Base-by-base conservation (phyloP, 1,284 basidiomycete species). In the Papiliotrema flavescens region DNA sequence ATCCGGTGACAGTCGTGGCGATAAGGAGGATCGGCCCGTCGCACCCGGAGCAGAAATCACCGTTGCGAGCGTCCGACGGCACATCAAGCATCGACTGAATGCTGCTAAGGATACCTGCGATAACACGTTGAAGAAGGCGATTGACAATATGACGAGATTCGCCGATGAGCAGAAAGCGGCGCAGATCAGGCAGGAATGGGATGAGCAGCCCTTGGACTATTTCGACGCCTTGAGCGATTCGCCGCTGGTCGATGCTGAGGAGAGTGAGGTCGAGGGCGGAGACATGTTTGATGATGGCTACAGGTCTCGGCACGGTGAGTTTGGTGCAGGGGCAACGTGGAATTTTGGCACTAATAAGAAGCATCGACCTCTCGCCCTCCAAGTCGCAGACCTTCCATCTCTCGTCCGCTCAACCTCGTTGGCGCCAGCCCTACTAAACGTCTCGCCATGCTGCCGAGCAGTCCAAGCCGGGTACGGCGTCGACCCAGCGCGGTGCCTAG, bases 51-150 rank as follows among this genome's bases (percentile, higher is more conserved):
- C 69, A 0, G 73, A 72, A 3, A 56, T 77, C 34, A 75, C 73
- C 5, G 61, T 72, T 7, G 67, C 89, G 43, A 95, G 93, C 66
- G 93, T 98, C 58, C 83, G 90, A 53, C 85, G 91, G 56, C 94
- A 98, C 79, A 90, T 98, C 67, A 90, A 89, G 46, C 85, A 92
- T 65, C 87, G 95, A 53, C 85, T 98, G 73, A 89, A 88, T 75
- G 87, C 87, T 1, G 93, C 95, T 55, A 98, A 98, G 80, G 85
- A 88, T 52, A 88, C 90, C 63, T 98, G 95, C 79, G 93, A 98
- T 82, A 89, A 89, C 78, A 92, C 96, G 70, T 83, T 98, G 13
- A 85, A 87, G 69, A 87, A 90, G 65, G 89, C 97, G 67, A 89
- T 95, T 51, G 87, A 89, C 71, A 89, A 86, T 55, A 93, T 98